Evolutionary conservation across 345 rosid species (phyloP).

Genomic region (Boechera retrofracta): DNA sequence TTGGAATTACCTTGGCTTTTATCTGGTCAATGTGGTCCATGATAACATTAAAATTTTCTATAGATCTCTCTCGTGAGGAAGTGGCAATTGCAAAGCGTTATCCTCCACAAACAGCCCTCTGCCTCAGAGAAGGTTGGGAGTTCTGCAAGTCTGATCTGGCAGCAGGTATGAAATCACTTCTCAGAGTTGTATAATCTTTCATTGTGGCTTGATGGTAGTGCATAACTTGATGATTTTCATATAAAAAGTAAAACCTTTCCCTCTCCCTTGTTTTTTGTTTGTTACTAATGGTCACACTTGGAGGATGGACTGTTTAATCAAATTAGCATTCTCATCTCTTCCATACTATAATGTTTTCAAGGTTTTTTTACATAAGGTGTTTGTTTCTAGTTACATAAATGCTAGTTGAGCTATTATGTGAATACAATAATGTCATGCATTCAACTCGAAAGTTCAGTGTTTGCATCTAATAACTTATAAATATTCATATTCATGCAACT

Average conservation of each 20-base stretch:
- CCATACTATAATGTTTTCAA: slow-evolving; percentile 8
- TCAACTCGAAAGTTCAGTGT: slow-evolving; percentile 8
- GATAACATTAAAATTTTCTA: slow-evolving; percentile 36
- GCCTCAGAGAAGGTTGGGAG: slow-evolving; percentile 98
- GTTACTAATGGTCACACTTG: slow-evolving; percentile 6
- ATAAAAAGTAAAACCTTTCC: not conserved
- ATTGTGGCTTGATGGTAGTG: slow-evolving; percentile 27
- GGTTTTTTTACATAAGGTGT: slow-evolving; percentile 12
- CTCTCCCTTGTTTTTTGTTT: slow-evolving; percentile 22
- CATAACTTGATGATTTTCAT: slow-evolving; percentile 14
- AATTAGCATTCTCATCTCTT: slow-evolving; percentile 19
- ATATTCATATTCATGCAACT: slow-evolving; percentile 13
- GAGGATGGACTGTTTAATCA: slow-evolving; percentile 6
- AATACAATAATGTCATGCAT: not conserved
- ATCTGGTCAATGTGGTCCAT: slow-evolving; percentile 18
- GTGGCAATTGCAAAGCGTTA: slow-evolving; percentile 79
- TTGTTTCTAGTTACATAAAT: slow-evolving; percentile 17
- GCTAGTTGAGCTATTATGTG: slow-evolving; percentile 20
- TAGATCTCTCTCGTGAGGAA: slow-evolving; percentile 93
- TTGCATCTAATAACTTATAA: slow-evolving; percentile 1
- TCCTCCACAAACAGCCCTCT: slow-evolving; percentile 82
- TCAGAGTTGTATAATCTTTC: slow-evolving; percentile 28
- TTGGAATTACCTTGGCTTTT: slow-evolving; percentile 24
- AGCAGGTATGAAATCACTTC: slow-evolving; percentile 60
- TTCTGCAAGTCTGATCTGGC: slow-evolving; percentile 86